Base-by-base conservation (phyloP, 164 flowering plant species). In the Malania oleifera region DNA sequence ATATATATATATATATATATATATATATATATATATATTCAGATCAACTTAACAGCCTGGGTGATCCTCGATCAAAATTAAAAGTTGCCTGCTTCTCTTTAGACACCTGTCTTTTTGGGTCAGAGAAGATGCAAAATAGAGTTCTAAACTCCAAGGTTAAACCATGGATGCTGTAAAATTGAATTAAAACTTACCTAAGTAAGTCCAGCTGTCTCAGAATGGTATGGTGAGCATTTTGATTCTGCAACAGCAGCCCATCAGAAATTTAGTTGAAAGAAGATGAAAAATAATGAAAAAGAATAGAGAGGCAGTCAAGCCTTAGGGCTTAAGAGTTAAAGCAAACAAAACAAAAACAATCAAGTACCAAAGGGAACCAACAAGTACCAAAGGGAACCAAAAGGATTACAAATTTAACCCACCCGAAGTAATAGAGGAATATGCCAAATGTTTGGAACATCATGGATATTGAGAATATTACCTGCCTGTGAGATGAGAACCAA, bases 401-500 rank as follows among this genome's bases (percentile, higher is more conserved):
- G 13, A 44, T 11, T 48, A 50, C 31, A 3, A n/a, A 48, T 6
- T 29, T 4, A 59, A 79, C 92, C 52, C 66, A 93, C 99, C 77
- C 72, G 75, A 50, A 93, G 91, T 64, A 93, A 70, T 47, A 93
- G 89, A 63, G 99, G 97, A 64, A 93, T 68, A 55, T 93, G 99
- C 96, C 96, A 93, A 68, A 93, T 86, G 73, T 93, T 93, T 61
- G 99, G 96, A 69, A 93, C 96, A 77, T 93, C 97, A 67, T 86
- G 91, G 49, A 93, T 75, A 70, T 79, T 90, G 50, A 90, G 85
- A 57, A 93, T 90, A 69, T 93, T 90, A 55, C 70, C 86, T 57
- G 70, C 76, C 99, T 93, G 74, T 9, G 34, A 67, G 45, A 51
- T 28, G n/a, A 41, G 10, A 28, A 8, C 52, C 25, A 56, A 12